These are phyloP conservation scores for Debaryomyces sp. DNA, from an alignment of 1,139 yeast genomes.

Conservation along the genomic window DNA sequence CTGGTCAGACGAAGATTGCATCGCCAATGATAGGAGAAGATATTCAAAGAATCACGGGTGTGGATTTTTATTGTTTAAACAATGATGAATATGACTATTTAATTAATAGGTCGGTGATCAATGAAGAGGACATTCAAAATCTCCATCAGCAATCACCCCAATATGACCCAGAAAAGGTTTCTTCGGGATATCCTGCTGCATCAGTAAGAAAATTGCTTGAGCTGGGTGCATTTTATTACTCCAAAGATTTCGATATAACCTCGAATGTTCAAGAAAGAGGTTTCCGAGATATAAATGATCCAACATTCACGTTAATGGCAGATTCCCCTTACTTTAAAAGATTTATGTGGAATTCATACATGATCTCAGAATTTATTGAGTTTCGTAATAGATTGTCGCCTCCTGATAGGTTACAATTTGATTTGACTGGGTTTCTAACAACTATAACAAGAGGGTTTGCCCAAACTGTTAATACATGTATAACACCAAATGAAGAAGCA, in stretches of 20 bases:
- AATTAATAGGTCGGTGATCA: slow-evolving; percentile 21
- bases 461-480: slow-evolving; percentile 54
- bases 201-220: slow-evolving; percentile 58
- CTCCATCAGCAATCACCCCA: slow-evolving; percentile 8
- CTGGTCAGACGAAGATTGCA: slow-evolving; percentile 59
- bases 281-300: slow-evolving; percentile 24
- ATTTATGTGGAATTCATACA: slow-evolving; percentile 67
- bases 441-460: slow-evolving; percentile 70
- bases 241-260: slow-evolving; percentile 66
- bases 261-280: slow-evolving; percentile 62
- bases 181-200: slow-evolving; percentile 58
- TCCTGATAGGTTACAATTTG: slow-evolving; percentile 54
- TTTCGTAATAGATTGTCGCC: slow-evolving; percentile 59
- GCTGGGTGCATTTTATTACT: slow-evolving; percentile 68
- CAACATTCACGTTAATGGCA: slow-evolving; percentile 36
- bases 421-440: slow-evolving; percentile 57
- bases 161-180: slow-evolving; percentile 30
- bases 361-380: slow-evolving; percentile 58
- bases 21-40: slow-evolving; percentile 58
- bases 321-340: slow-evolving; percentile 52
- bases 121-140: slow-evolving; percentile 24
- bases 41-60: slow-evolving; percentile 54
- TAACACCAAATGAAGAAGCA: slow-evolving; percentile 38
- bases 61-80: slow-evolving; percentile 65
- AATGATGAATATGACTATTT: slow-evolving; percentile 54